Base-by-base conservation (phyloP, 148 eudicot genomes). In the Rhododendron molle region DNA sequence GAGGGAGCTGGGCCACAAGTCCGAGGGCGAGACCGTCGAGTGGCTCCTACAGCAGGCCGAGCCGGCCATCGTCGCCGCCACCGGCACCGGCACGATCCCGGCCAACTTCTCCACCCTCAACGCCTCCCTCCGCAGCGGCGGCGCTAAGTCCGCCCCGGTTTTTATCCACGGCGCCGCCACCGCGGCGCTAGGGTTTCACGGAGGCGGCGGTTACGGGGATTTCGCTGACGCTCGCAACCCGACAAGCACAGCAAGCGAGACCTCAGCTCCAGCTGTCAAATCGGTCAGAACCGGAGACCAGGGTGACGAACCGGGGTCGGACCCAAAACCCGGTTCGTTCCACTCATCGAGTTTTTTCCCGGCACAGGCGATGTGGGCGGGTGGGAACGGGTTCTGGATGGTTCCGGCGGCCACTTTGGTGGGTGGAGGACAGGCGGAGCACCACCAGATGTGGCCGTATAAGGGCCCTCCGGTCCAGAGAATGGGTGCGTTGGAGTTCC, bases 31-130 rank as follows among this genome's bases (percentile, higher is more conserved):
- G 58, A 89, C 91, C 5, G 80, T 89, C 0, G 91, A 89, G 87
- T 89, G 91, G 91, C 91, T 89, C 1, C 21, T 89, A 4, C 91
- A 89, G 23, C 91, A 87, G 71, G 91, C 91, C 8, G 91, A 89
- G 81, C 89, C 91, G 50, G 84, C 89, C 1, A 87, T 89, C 18
- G n/a, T 89, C 30, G 91, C 89, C 7, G 86, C 91, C 82, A 89
- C 91, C 34, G 91, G 91, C 3, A 85, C 91, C 7, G 91, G 91
- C 62, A 89, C 91, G 0, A 87, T 89, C 28, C 91, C 91, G 18
- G 89, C 91, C 14, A 89, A 89, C 74, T 89, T 87, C 30, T 87
- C 78, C 73, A 73, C 32, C 26, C 85, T 83, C 13, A 83, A 83
- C 67, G 32, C 50, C 85, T 72, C 85, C 8, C 30, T 72, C 12